Evolutionary conservation across 2,329 filamentous ascomycete species (phyloP).

Genomic region (Stenocarpella maydis): DNA sequence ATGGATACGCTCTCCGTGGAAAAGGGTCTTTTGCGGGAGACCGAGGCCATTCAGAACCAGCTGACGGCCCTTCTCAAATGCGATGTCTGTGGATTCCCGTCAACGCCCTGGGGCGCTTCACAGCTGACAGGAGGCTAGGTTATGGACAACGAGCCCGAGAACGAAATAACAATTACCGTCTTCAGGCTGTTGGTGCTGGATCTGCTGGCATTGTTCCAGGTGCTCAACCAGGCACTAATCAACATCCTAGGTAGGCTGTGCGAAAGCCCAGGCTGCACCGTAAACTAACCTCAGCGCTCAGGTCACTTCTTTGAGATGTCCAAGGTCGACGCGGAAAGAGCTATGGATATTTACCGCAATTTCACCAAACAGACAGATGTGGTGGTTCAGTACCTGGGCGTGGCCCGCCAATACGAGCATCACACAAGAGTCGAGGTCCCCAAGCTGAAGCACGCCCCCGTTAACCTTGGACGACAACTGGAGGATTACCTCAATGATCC

Average conservation of each 20-base stretch:
- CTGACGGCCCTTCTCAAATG: slow-evolving; percentile 87
- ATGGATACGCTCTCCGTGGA: slow-evolving; percentile 88
- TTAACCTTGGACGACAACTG: slow-evolving; percentile 85
- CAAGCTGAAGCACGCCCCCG: slow-evolving; percentile 95
- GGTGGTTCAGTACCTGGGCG: slow-evolving; percentile 87
- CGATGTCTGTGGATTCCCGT: slow-evolving; percentile 69
- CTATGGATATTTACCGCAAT: slow-evolving; percentile 88
- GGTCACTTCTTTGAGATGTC: slow-evolving; percentile 99
- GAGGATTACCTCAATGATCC: slow-evolving; percentile 95
- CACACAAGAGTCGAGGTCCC: slow-evolving; percentile 94
- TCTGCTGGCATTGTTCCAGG: slow-evolving; percentile 87
- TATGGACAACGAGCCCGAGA: slow-evolving; percentile 87
- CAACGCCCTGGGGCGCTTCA: neutral
- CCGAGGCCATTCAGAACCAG: slow-evolving; percentile 88
- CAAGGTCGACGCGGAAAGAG: slow-evolving; percentile 88
- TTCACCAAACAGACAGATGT: slow-evolving; percentile 93
- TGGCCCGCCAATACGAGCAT: slow-evolving; percentile 89
- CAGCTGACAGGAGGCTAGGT: slow-evolving; percentile 56
- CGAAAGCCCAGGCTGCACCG: neutral
- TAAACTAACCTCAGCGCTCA: slow-evolving; percentile 48
- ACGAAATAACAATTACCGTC: slow-evolving; percentile 94
- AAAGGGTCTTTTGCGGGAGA: slow-evolving; percentile 91
- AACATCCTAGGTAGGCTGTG: slow-evolving; percentile 82
- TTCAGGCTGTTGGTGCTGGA: slow-evolving; percentile 93
- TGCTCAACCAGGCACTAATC: slow-evolving; percentile 96